These are phyloP conservation scores for Aspergillus neoniger DNA, from an alignment of 2,329 filamentous ascomycete species.

Conservation along the genomic window DNA sequence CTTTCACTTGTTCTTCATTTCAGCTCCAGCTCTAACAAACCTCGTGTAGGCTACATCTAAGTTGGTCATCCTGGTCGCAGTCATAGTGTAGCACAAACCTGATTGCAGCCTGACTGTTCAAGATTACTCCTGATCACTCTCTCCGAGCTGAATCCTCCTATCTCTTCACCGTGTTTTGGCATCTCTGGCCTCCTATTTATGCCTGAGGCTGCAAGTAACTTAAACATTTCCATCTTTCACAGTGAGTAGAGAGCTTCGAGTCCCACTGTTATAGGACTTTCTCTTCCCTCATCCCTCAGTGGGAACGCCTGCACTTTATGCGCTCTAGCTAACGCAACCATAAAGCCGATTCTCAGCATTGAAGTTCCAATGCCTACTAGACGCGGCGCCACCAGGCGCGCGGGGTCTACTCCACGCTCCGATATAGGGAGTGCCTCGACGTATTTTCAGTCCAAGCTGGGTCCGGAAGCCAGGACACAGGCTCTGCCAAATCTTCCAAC, in stretches of 20 bases:
- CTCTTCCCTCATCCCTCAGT: background rate
- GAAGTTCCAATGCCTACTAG: conserved; percentile 28
- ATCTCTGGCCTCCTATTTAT: background rate
- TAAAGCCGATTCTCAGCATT: background rate
- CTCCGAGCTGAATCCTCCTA: background rate
- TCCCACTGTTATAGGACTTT: background rate
- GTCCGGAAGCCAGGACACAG: conserved; percentile 22
- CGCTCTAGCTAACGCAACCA: background rate
- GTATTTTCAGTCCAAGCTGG: conserved; percentile 22
- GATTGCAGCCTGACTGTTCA: background rate
- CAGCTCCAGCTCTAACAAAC: background rate
- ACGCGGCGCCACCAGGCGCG: conserved; percentile 22
- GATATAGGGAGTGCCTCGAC: conserved; percentile 16
- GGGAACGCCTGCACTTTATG: background rate
- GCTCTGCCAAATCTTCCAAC: conserved; percentile 40
- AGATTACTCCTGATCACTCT: background rate
- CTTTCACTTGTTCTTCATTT: background rate
- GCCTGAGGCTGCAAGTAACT: background rate
- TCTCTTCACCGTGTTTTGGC: background rate
- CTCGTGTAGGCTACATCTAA: background rate
- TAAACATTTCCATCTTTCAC: background rate
- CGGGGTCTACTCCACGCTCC: conserved; percentile 15
- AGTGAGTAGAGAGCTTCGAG: background rate
- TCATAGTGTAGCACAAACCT: background rate
- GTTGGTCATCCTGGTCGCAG: background rate